Evolutionary conservation across 2,329 filamentous ascomycete species (phyloP).

Genomic region (Diaporthe citrichinensis): DNA sequence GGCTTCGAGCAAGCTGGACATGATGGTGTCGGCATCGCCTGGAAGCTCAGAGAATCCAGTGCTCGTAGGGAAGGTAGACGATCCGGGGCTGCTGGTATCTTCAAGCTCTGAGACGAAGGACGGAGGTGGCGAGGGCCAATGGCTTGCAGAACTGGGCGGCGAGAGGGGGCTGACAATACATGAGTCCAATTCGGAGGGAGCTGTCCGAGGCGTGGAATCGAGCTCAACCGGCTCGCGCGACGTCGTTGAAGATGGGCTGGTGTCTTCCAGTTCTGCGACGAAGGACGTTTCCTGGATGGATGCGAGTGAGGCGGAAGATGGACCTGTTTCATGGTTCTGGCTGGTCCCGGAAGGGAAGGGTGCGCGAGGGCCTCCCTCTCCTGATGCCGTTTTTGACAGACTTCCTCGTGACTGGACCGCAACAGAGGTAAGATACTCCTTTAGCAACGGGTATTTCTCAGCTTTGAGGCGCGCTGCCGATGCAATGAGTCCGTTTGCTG

Average conservation of each 20-base stretch:
- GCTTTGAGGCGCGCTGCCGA: conserved; percentile 25
- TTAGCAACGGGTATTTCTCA: conserved; percentile 23
- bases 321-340: too few relatives aligned
- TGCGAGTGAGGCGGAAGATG: neutral
- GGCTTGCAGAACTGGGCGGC: neutral
- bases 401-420: neutral
- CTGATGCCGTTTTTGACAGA: neutral
- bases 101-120: conserved; percentile 21
- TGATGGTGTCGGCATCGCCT: conserved; percentile 16
- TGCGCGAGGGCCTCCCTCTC: neutral
- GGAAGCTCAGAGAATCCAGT: conserved; percentile 1
- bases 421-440: conserved; percentile 20
- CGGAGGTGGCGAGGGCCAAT: conserved; percentile 7
- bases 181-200: neutral
- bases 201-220: conserved; percentile 4
- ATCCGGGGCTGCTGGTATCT: conserved; percentile 6
- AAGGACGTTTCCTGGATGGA: neutral
- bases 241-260: neutral
- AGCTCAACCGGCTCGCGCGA: neutral
- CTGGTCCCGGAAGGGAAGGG: neutral
- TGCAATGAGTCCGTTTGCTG: neutral
- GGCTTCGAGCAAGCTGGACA: conserved; percentile 17
- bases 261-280: conserved; percentile 3
- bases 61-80: neutral
- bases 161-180: neutral